These are phyloP conservation scores for Fusarium tupiense DNA, from an alignment of 2,329 filamentous ascomycete genomes.

Conservation along the genomic window DNA sequence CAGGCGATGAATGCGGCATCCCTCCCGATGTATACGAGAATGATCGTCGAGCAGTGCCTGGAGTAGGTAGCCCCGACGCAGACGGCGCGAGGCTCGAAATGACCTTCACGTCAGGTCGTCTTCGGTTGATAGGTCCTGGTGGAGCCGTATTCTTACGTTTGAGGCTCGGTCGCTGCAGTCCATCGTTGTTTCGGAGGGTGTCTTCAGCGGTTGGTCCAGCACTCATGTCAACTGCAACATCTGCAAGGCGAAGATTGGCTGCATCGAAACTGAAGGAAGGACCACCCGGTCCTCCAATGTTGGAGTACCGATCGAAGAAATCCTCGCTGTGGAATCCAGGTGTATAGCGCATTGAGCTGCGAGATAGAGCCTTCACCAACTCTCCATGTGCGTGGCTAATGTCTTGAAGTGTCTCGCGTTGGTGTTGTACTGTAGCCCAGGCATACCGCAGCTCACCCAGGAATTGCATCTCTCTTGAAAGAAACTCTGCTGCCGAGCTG, in stretches of 20 bases:
- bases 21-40: constrained; percentile 48
- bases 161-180: constrained; percentile 51
- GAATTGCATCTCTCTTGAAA: constrained; percentile 83
- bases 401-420: constrained; percentile 79
- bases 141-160: constrained; percentile 61
- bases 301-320: constrained; percentile 83
- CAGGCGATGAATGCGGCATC: constrained; percentile 52
- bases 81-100: constrained; percentile 45
- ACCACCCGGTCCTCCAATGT: constrained; percentile 66
- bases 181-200: constrained; percentile 49
- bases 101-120: constrained; percentile 52
- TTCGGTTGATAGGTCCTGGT: constrained; percentile 49
- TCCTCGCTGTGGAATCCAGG: constrained; percentile 87
- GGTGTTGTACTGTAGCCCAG: constrained; percentile 83
- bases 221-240: constrained; percentile 70
- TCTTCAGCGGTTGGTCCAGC: constrained; percentile 66
- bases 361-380: constrained; percentile 76
- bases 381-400: constrained; percentile 84
- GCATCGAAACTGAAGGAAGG: constrained; percentile 74
- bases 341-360: constrained; percentile 74
- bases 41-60: constrained; percentile 50
- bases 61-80: constrained; percentile 42
- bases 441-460: constrained; percentile 77
- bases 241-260: constrained; percentile 76
- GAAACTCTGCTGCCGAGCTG: constrained; percentile 70